Evolutionary conservation across 202 grass and related monocot species (phyloP), one percentile per base, ranked within the genome.

Genomic region (Cymbopogon flexuosus): DNA sequence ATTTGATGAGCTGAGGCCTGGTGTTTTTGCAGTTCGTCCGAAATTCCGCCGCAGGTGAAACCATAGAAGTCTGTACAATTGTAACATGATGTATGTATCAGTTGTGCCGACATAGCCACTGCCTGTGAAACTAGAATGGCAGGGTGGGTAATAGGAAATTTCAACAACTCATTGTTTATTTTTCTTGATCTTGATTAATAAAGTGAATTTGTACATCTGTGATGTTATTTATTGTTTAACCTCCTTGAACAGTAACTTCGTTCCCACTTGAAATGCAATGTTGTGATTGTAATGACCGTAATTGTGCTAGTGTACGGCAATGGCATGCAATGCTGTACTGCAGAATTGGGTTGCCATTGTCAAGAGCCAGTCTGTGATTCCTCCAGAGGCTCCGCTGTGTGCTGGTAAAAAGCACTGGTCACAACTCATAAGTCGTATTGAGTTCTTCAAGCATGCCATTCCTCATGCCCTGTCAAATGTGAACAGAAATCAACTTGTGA

Each of bases 1-100:
- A 27, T 94, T 91, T 83, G 85, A 94, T 29, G 91, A 94, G 54
- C 81, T 18, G 52, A 89, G 86, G 47, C 86, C 92, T 24, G 92
- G 92, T 84, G 85, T 93, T 30, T 81, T 97, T 65, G 62, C 88
- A 42, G 81, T 94, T 42, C 84, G 68, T 35, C 92, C 88, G 8
- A 97, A 97, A 79, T 94, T 97, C 43, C 85, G 88, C 68, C 56
- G 65, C 37, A 35, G 52, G 7, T 90, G 69, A 90, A 71, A 65
- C 36, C 18, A 33, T 42, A 30, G 31, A 85, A 46, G 43, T 5
- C 11, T 70, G 52, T 63, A 45, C 19, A 29, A 51, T 19, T 63
- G 8, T 45, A 16, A 40, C 42, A 57, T 58, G 49, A 23, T 47
- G 18, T 22, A 33, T 65, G 18, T 22, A 33, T 57, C 24, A 34